phyloP scores from a whole-genome alignment of 2,329 filamentous ascomycete genomes.

The Chaetomium sp. region DNA sequence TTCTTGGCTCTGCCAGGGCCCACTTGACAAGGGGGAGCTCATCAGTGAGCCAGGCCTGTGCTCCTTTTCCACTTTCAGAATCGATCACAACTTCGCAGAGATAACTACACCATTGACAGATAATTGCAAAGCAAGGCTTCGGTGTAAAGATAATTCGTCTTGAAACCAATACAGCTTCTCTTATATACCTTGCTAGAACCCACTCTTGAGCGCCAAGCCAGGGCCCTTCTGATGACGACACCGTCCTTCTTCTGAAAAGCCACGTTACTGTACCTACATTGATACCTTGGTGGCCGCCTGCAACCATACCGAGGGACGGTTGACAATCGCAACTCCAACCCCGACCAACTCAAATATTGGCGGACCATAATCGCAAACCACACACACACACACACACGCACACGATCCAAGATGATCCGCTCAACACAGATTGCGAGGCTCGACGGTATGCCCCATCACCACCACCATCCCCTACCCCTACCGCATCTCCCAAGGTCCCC shows the following conservation, averaged over 20 bases:
- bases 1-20: background rate
- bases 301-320: background rate
- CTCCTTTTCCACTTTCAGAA: constrained; percentile 1
- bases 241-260: constrained; percentile 20
- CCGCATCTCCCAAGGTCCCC: background rate
- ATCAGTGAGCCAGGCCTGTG: background rate
- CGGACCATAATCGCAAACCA: constrained; percentile 6
- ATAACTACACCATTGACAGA: background rate
- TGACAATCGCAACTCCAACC: constrained; percentile 3
- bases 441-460: constrained; percentile 65
- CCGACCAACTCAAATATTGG: background rate
- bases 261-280: constrained; percentile 23
- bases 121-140: background rate
- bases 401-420: constrained; percentile 66
- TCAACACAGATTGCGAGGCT: constrained; percentile 94
- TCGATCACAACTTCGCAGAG: background rate
- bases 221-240: constrained; percentile 20
- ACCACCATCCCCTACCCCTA: background rate
- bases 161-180: background rate
- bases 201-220: background rate
- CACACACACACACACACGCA: constrained; percentile 16
- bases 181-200: background rate
- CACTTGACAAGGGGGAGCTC: constrained; percentile 12
- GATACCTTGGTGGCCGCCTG: background rate
- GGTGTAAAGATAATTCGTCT: background rate